A percentile compares a stretch with the other conserved stretches of the same genome.
Evolutionary conservation across 371 early-diverging fungal genomes (phyloP).

Genomic region (Mucor piriformis): DNA sequence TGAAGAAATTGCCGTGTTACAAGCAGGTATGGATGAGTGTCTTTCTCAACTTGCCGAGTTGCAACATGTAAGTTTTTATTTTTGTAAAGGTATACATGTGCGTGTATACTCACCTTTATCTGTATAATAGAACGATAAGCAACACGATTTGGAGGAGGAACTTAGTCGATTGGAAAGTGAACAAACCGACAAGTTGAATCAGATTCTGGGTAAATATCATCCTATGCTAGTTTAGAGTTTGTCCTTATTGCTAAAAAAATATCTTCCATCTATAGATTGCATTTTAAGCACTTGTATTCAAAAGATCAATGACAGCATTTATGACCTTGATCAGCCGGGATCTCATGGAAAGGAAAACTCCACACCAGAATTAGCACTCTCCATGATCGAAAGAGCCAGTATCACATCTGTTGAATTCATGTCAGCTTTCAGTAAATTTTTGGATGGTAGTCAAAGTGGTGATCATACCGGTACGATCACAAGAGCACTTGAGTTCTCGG

Average conservation of each 20-base stretch:
- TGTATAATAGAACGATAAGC: slow-evolving; percentile 45
- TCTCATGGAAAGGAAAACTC: slow-evolving; percentile 86
- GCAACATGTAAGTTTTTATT: slow-evolving; percentile 58
- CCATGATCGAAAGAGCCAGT: slow-evolving; percentile 87
- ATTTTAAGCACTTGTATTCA: slow-evolving; percentile 85
- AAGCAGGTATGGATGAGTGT: slow-evolving; percentile 96
- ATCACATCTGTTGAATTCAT: slow-evolving; percentile 81
- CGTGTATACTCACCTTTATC: not conserved
- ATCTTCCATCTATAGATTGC: slow-evolving; percentile 59
- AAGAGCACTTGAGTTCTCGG: slow-evolving; percentile 80
- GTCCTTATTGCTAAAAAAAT: not conserved
- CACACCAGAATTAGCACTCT: slow-evolving; percentile 88
- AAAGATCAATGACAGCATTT: slow-evolving; percentile 87
- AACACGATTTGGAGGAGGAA: slow-evolving; percentile 66
- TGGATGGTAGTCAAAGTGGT: slow-evolving; percentile 73
- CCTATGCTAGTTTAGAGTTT: not conserved
- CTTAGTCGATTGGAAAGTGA: slow-evolving; percentile 65
- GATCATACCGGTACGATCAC: slow-evolving; percentile 89
- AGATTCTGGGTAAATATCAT: slow-evolving; percentile 72
- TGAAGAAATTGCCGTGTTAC: slow-evolving; percentile 88
- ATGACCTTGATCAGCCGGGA: slow-evolving; percentile 79
- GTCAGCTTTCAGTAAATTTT: slow-evolving; percentile 72
- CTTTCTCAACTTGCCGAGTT: slow-evolving; percentile 81
- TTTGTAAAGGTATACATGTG: not conserved
- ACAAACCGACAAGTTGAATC: slow-evolving; percentile 75